phyloP scores from a whole-genome alignment of 192 early-diverging fungal species.

The Radiomyces spectabilis region DNA sequence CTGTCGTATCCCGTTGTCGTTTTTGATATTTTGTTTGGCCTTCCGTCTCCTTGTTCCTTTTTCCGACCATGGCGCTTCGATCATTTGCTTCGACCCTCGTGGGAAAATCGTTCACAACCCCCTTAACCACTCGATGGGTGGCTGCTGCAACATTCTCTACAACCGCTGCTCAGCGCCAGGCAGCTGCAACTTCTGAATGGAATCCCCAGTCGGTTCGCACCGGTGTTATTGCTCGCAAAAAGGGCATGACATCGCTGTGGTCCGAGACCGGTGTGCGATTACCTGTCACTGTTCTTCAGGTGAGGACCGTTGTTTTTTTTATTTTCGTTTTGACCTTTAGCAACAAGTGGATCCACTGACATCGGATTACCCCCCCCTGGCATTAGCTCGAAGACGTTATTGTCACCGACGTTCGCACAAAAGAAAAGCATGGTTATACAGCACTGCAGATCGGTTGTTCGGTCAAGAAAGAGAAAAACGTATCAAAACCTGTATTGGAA shows the following conservation, averaged over 20 bases:
- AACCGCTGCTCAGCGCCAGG: conserved; percentile 13
- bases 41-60: neutral
- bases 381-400: conserved; percentile 62
- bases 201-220: conserved; percentile 49
- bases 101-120: neutral
- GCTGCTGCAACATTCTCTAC: conserved; percentile 17
- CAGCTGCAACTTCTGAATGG: conserved; percentile 18
- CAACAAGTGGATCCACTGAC: neutral
- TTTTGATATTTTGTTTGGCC: neutral
- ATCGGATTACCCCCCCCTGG: too few relatives aligned
- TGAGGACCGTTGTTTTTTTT: conserved; percentile 20
- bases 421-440: conserved; percentile 46
- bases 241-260: conserved; percentile 94
- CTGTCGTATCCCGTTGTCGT: too few relatives aligned
- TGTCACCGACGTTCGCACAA: conserved; percentile 50
- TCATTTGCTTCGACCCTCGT: conserved; percentile 2
- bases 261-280: conserved; percentile 88
- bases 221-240: conserved; percentile 83
- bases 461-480: conserved; percentile 49
- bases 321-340: neutral
- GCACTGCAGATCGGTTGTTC: conserved; percentile 66
- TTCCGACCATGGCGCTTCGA: conserved; percentile 1
- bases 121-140: neutral
- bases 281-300: conserved; percentile 86
- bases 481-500: conserved; percentile 62